phyloP scores from a whole-genome alignment of 1,284 basidiomycete genomes.

The Apiotrichum siamense region DNA sequence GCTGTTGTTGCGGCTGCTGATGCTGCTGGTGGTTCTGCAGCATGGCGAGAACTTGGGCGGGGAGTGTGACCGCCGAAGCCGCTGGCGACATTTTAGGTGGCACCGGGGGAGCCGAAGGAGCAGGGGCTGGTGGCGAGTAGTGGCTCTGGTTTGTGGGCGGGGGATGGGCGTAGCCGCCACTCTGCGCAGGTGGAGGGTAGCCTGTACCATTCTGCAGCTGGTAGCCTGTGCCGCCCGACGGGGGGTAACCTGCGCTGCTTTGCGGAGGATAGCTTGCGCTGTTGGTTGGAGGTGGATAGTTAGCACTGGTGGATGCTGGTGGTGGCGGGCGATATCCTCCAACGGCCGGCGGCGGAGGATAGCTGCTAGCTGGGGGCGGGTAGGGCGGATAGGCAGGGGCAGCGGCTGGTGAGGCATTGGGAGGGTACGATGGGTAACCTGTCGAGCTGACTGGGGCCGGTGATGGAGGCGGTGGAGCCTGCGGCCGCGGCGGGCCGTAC shows the following conservation, averaged over 20 bases:
- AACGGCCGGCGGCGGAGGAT: constrained; percentile 20
- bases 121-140: neutral
- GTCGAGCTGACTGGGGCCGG: too few relatives aligned
- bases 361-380: neutral
- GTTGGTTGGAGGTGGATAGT: constrained; percentile 1
- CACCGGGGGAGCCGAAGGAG: neutral
- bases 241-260: neutral
- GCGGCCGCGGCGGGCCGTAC: constrained; percentile 22
- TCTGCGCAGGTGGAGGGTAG: too few relatives aligned
- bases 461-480: neutral
- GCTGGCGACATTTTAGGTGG: constrained; percentile 23
- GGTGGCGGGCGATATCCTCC: neutral
- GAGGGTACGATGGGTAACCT: constrained; percentile 4
- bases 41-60: constrained; percentile 60
- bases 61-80: constrained; percentile 44
- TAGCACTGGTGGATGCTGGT: too few relatives aligned
- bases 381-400: neutral
- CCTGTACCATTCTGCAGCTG: too few relatives aligned
- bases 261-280: neutral
- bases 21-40: constrained; percentile 47
- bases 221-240: too few relatives aligned
- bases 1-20: constrained; percentile 5
- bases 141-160: too few relatives aligned
- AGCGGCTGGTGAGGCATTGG: neutral
- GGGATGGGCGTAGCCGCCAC: too few relatives aligned